Conservation (phyloP, 768 basidiomycete species). For the Gymnopilus dilepis region DNA sequence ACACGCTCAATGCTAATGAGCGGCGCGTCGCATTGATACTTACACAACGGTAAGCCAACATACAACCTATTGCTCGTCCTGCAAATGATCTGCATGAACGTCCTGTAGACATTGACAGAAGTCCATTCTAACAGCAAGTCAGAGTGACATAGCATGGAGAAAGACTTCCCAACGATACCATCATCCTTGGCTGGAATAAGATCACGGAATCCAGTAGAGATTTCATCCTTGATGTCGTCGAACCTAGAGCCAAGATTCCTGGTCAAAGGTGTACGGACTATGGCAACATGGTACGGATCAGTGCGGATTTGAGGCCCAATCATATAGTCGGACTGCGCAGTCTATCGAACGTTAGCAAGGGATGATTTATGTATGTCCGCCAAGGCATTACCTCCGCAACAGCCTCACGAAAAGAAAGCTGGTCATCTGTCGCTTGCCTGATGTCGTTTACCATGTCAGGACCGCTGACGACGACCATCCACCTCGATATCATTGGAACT, state of each 20-base stretch:
- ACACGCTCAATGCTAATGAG: neutral
- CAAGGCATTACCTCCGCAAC: slow-evolving; percentile 16
- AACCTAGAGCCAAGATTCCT: slow-evolving; percentile 11
- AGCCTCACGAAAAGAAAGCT: slow-evolving; percentile 23
- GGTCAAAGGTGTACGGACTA: slow-evolving; percentile 14
- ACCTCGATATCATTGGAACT: slow-evolving; percentile 21
- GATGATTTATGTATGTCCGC: neutral
- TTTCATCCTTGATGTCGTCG: slow-evolving; percentile 40
- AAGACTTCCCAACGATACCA: slow-evolving; percentile 5
- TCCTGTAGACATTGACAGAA: slow-evolving; percentile 30
- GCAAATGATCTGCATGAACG: slow-evolving; percentile 39
- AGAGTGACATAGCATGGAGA: neutral
- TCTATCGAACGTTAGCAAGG: neutral
- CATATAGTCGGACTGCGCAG: slow-evolving; percentile 12
- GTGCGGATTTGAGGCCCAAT: slow-evolving; percentile 11
- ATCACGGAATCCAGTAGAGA: slow-evolving; percentile 44
- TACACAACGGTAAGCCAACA: slow-evolving; percentile 52
- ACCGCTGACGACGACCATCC: slow-evolving; percentile 19
- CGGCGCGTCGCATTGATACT: slow-evolving; percentile 10
- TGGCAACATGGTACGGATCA: slow-evolving; percentile 14
- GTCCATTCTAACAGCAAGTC: slow-evolving; percentile 39
- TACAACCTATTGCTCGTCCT: slow-evolving; percentile 48
- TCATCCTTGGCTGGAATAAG: slow-evolving; percentile 30
- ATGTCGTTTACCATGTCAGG: slow-evolving; percentile 22
- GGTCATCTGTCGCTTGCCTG: slow-evolving; percentile 20